Conservation (phyloP, 306 rosid species). For the Herpetospermum pedunculosum region DNA sequence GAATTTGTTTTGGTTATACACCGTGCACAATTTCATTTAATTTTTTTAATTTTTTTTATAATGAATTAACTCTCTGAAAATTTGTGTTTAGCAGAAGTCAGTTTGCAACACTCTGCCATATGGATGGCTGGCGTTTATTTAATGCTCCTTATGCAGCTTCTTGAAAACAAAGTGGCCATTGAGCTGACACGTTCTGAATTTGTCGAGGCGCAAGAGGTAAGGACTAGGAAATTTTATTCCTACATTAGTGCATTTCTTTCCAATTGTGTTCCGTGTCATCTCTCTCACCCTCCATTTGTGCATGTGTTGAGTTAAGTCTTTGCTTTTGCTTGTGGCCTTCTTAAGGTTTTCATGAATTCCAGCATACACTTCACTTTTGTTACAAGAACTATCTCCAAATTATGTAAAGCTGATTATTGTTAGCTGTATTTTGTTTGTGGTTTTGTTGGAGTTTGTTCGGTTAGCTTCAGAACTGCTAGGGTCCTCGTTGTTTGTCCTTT, state of each 20-base stretch:
- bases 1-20: neutral
- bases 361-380: neutral
- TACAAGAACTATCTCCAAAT: neutral
- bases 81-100: conserved; percentile 61
- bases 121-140: conserved; percentile 98
- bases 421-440: neutral
- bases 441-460: neutral
- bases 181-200: conserved; percentile 88
- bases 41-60: too few species aligned
- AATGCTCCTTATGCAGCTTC: conserved; percentile 85
- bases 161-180: conserved; percentile 92
- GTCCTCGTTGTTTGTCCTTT: too few species aligned
- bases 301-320: neutral
- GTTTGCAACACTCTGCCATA: conserved; percentile 88
- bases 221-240: neutral
- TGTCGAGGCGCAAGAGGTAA: conserved; percentile 89
- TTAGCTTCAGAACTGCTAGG: neutral
- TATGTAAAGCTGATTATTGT: neutral
- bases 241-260: neutral
- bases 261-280: neutral
- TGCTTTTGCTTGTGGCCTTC: neutral
- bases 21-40: neutral
- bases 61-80: conserved; percentile 15
- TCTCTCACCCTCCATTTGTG: neutral
- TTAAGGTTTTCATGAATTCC: neutral